A percentile compares a stretch with the other conserved stretches of the same genome.
Conservation (phyloP, 2,329 filamentous ascomycete genomes). For the Blastomyces silverae region DNA sequence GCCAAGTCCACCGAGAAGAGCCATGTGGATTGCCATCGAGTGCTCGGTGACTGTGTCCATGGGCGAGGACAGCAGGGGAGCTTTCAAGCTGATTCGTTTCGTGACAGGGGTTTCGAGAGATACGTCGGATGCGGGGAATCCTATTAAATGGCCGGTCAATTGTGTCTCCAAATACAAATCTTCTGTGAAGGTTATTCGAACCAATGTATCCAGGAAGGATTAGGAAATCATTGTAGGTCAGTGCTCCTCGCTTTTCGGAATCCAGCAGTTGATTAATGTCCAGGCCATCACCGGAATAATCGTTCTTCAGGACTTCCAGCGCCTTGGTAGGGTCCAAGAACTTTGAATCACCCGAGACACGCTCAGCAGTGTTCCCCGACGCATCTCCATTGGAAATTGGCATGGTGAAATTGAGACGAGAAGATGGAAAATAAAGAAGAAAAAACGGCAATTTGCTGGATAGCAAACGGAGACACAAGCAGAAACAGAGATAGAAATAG, state of each 20-base stretch:
- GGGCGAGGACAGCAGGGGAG: slow-evolving; percentile 91
- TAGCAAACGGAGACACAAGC: slow-evolving; percentile 23
- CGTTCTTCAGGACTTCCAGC: slow-evolving; percentile 65
- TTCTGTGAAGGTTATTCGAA: slow-evolving; percentile 35
- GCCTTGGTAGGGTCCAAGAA: slow-evolving; percentile 69
- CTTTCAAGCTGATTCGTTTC: slow-evolving; percentile 92
- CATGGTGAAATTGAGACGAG: slow-evolving; percentile 51
- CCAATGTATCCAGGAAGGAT: slow-evolving; percentile 94
- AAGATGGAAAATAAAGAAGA: slow-evolving; percentile 28
- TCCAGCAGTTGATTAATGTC: slow-evolving; percentile 81
- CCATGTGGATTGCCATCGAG: slow-evolving; percentile 96
- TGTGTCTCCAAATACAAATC: not conserved
- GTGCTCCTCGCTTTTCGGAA: slow-evolving; percentile 81
- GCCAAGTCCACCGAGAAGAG: slow-evolving; percentile 52
- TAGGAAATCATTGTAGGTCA: slow-evolving; percentile 99
- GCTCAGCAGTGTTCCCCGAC: slow-evolving; percentile 46
- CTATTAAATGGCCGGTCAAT: slow-evolving; percentile 31
- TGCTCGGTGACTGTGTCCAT: slow-evolving; percentile 99
- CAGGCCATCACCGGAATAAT: slow-evolving; percentile 82
- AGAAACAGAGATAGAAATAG: slow-evolving; percentile 22
- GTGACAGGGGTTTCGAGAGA: slow-evolving; percentile 84
- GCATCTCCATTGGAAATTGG: slow-evolving; percentile 61
- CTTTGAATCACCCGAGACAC: slow-evolving; percentile 45
- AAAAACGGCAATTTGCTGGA: slow-evolving; percentile 27
- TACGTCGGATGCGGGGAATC: slow-evolving; percentile 88